Evolutionary conservation across 2,329 filamentous ascomycete species (phyloP).

Genomic region (Falciphora oryzae): DNA sequence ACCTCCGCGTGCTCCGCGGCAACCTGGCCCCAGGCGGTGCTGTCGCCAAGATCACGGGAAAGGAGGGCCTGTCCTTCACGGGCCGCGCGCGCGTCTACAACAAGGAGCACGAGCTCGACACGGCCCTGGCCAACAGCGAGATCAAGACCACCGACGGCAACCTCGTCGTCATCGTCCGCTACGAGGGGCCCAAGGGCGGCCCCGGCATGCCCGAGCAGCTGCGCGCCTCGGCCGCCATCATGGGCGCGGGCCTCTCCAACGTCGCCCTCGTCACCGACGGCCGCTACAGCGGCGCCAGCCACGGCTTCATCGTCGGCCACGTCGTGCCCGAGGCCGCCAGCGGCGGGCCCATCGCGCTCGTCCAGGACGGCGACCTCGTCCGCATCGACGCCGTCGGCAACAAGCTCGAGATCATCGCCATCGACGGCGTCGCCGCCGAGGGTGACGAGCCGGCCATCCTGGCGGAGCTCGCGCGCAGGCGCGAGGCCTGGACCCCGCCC

Average conservation of each 20-base stretch:
- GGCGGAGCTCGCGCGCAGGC: slow-evolving; percentile 55
- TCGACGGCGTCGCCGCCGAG: slow-evolving; percentile 24
- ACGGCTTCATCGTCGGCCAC: slow-evolving; percentile 84
- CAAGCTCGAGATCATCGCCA: slow-evolving; percentile 58
- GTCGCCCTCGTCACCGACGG: slow-evolving; percentile 70
- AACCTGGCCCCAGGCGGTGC: slow-evolving; percentile 85
- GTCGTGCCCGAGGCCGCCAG: slow-evolving; percentile 83
- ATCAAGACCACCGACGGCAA: slow-evolving; percentile 57
- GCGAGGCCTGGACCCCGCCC: slow-evolving; percentile 60
- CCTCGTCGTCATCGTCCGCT: slow-evolving; percentile 83
- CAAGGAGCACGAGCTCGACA: slow-evolving; percentile 74
- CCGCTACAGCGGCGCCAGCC: slow-evolving; percentile 73
- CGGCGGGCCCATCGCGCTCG: slow-evolving; percentile 77
- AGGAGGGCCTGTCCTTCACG: slow-evolving; percentile 78
- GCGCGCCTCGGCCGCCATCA: slow-evolving; percentile 80
- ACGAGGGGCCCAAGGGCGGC: slow-evolving; percentile 89
- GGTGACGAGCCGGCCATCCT: slow-evolving; percentile 15
- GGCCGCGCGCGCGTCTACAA: slow-evolving; percentile 81
- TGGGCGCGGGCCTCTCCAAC: slow-evolving; percentile 84
- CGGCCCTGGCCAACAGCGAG: slow-evolving; percentile 60
- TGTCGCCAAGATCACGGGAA: slow-evolving; percentile 94
- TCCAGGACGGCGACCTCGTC: slow-evolving; percentile 73
- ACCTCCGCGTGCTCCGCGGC: slow-evolving; percentile 81
- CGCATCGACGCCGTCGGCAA: slow-evolving; percentile 83
- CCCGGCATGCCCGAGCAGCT: slow-evolving; percentile 97